These are phyloP conservation scores for Hericium coralloides DNA, from an alignment of 768 basidiomycete genomes.

Conservation along the genomic window DNA sequence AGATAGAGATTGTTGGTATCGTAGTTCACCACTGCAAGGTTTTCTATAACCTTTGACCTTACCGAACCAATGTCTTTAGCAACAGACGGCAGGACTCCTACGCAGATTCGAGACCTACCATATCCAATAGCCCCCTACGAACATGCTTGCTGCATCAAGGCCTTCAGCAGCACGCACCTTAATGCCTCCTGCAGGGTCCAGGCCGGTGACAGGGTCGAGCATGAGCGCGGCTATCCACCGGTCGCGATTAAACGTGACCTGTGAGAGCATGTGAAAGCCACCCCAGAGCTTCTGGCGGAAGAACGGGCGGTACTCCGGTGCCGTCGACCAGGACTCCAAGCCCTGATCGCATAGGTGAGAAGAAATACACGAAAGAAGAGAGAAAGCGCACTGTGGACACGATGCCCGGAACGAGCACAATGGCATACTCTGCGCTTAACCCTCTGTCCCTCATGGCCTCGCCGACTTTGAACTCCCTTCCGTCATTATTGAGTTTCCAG, in stretches of 20 bases:
- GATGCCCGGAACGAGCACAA: slow-evolving; percentile 84
- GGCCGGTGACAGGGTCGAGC: slow-evolving; percentile 84
- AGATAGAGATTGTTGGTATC: slow-evolving; percentile 84
- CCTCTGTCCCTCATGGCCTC: slow-evolving; percentile 57
- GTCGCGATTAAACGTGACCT: slow-evolving; percentile 76
- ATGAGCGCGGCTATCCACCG: slow-evolving; percentile 87
- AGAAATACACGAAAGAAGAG: neutral
- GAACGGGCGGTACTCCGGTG: slow-evolving; percentile 74
- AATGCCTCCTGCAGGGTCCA: slow-evolving; percentile 68
- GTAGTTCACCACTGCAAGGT: slow-evolving; percentile 87
- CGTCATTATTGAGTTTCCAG: slow-evolving; percentile 76
- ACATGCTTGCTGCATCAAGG: slow-evolving; percentile 79
- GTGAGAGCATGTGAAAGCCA: slow-evolving; percentile 75
- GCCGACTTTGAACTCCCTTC: slow-evolving; percentile 73
- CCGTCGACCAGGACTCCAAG: slow-evolving; percentile 90
- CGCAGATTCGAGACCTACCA: slow-evolving; percentile 40
- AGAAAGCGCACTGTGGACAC: slow-evolving; percentile 63
- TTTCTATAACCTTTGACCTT: slow-evolving; percentile 90
- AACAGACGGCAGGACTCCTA: neutral
- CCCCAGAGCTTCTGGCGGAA: slow-evolving; percentile 88
- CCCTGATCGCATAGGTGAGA: slow-evolving; percentile 33
- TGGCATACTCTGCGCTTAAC: slow-evolving; percentile 62
- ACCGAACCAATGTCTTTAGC: neutral
- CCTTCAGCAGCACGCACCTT: slow-evolving; percentile 92
- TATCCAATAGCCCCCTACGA: slow-evolving; percentile 91